phyloP scores from a whole-genome alignment of 805 yeast species.

The Blastobotrys attinorum region DNA sequence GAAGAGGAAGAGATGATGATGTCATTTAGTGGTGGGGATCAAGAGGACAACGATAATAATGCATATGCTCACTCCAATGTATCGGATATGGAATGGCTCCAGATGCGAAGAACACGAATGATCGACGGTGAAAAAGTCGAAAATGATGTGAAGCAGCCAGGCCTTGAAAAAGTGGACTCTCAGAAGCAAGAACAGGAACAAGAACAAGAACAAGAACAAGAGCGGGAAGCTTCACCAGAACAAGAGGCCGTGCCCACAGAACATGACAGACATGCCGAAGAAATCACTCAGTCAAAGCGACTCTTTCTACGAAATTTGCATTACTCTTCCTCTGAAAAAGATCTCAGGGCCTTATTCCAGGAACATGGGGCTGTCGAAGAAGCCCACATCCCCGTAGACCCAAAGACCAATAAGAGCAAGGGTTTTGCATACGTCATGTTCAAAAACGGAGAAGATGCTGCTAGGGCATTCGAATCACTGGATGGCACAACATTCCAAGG shows the following conservation, averaged over 20 bases:
- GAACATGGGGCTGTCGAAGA: constrained; percentile 71
- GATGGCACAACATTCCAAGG: constrained; percentile 95
- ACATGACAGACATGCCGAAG: constrained; percentile 41
- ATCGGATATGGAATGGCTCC: constrained; percentile 84
- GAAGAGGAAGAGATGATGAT: constrained; percentile 23
- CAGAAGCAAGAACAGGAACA: constrained; percentile 19
- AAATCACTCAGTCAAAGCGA: constrained; percentile 63
- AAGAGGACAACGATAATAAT: constrained; percentile 21
- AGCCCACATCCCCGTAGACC: constrained; percentile 87
- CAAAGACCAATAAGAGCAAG: constrained; percentile 82
- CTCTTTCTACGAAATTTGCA: constrained; percentile 80
- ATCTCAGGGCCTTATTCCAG: constrained; percentile 57
- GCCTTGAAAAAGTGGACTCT: constrained; percentile 2
- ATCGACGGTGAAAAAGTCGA: constrained; percentile 45
- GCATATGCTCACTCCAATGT: constrained; percentile 28
- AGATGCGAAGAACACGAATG: constrained; percentile 64
- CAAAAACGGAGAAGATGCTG: constrained; percentile 61
- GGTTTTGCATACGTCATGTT: constrained; percentile 87
- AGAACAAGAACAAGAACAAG: constrained; percentile 5
- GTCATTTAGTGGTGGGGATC: too few relatives aligned
- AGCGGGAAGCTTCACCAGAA: constrained; percentile 8
- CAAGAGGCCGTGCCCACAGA: constrained; percentile 19
- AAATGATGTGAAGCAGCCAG: constrained; percentile 13
- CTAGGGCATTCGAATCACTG: constrained; percentile 58
- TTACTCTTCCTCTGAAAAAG: constrained; percentile 72